These are phyloP conservation scores for Orbilia quercus DNA, from an alignment of 2,329 filamentous ascomycete species.

Conservation along the genomic window DNA sequence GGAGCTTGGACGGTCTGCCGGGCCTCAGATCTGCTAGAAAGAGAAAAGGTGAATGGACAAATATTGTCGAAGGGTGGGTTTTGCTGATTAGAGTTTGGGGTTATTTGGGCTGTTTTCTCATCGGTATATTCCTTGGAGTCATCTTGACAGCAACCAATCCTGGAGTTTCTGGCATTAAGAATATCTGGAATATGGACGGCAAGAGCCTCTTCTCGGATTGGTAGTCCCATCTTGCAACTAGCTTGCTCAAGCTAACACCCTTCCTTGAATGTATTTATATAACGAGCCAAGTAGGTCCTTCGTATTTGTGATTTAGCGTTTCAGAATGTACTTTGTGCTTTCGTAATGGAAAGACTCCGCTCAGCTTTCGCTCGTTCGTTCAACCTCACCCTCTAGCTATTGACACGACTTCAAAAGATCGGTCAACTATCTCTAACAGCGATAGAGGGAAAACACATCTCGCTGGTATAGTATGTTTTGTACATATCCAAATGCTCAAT, in stretches of 20 bases:
- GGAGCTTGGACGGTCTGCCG: slow-evolving; percentile 71
- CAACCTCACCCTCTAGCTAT: not conserved
- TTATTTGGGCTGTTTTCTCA: slow-evolving; percentile 27
- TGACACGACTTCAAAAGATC: not conserved
- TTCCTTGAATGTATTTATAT: too few species aligned
- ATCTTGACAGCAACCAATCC: slow-evolving; percentile 6
- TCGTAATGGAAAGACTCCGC: not conserved
- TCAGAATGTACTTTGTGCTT: not conserved
- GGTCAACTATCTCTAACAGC: too few species aligned
- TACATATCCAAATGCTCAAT: slow-evolving; percentile 40
- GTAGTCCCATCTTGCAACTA: slow-evolving; percentile 11
- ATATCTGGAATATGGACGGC: slow-evolving; percentile 32
- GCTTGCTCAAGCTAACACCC: too few species aligned
- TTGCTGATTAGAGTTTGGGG: slow-evolving; percentile 34
- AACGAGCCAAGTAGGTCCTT: not conserved
- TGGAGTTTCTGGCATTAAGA: not conserved
- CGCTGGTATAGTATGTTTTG: slow-evolving; percentile 53
- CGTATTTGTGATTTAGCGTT: slow-evolving; percentile 5
- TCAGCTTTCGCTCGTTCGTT: not conserved
- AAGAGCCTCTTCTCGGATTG: slow-evolving; percentile 41
- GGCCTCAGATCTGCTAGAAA: slow-evolving; percentile 69
- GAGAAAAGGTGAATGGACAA: slow-evolving; percentile 66
- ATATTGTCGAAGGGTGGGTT: slow-evolving; percentile 24
- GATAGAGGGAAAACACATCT: slow-evolving; percentile 15
- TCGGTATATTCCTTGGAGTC: slow-evolving; percentile 37